Percentiles rank a stretch among this genome's conserved stretches.
phyloP scores from a whole-genome alignment of 2,329 filamentous ascomycete genomes.

The Teratosphaeria gauchensis region DNA sequence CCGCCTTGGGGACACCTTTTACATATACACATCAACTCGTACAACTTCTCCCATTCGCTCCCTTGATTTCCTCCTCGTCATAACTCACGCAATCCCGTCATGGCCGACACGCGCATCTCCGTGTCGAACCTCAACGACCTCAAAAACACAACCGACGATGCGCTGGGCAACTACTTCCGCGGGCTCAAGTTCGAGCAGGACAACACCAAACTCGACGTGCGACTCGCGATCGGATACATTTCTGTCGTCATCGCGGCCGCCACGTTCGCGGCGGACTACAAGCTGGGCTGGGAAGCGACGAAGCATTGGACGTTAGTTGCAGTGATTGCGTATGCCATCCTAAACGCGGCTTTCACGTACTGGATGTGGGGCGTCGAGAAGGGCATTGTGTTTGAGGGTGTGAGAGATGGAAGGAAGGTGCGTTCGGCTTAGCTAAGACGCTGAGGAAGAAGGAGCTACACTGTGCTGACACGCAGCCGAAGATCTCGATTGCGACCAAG shows the following conservation, averaged over 20 bases:
- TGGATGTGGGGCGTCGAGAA: conserved; percentile 83
- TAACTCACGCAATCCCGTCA: conserved; percentile 4
- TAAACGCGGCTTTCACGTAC: conserved; percentile 69
- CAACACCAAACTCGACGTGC: conserved; percentile 70
- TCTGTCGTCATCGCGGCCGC: conserved; percentile 71
- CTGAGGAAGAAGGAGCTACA: background rate
- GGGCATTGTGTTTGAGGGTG: conserved; percentile 71
- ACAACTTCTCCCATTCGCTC: background rate
- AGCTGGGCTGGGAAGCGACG: conserved; percentile 77
- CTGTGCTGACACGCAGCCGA: background rate
- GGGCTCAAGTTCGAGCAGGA: conserved; percentile 76
- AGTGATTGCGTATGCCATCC: conserved; percentile 65
- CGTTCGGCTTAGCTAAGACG: background rate
- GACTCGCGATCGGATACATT: conserved; percentile 71
- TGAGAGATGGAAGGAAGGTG: conserved; percentile 57
- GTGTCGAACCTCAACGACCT: conserved; percentile 55
- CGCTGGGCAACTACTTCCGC: conserved; percentile 86
- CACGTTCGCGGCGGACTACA: conserved; percentile 87
- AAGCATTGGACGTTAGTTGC: conserved; percentile 73
- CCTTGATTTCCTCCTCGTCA: background rate
- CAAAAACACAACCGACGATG: conserved; percentile 94
- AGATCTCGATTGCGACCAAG: conserved; percentile 65
- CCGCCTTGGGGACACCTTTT: background rate
- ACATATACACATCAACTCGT: background rate
- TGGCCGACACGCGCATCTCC: conserved; percentile 26